Conservation (phyloP, 768 basidiomycete species). For the Amanita brunnescens region DNA sequence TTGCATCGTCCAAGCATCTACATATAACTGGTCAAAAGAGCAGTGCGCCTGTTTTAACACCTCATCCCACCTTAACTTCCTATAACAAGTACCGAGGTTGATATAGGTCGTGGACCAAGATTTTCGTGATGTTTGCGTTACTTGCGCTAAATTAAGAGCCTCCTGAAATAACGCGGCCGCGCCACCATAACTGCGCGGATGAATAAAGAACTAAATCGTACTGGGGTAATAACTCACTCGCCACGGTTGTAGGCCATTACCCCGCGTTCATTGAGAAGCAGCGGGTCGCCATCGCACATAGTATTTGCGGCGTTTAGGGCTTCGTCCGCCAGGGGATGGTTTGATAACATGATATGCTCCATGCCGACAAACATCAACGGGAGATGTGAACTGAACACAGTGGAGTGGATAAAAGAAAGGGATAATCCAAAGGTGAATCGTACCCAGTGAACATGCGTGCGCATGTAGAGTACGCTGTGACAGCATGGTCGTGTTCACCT, state of each 20-base stretch:
- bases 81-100: conserved; percentile 85
- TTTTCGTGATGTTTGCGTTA: conserved; percentile 76
- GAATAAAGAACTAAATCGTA: background rate
- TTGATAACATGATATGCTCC: conserved; percentile 92
- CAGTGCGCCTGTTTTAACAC: background rate
- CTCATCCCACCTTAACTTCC: conserved; percentile 62
- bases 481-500: conserved; percentile 97
- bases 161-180: conserved; percentile 66
- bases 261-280: conserved; percentile 87
- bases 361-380: conserved; percentile 95
- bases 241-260: conserved; percentile 87
- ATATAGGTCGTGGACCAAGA: conserved; percentile 88
- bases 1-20: conserved; percentile 56
- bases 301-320: conserved; percentile 73
- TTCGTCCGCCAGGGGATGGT: conserved; percentile 76
- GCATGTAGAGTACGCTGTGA: conserved; percentile 96
- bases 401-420: background rate
- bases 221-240: conserved; percentile 41
- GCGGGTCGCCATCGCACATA: conserved; percentile 83
- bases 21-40: background rate
- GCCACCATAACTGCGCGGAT: conserved; percentile 47
- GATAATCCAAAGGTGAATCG: conserved; percentile 10
- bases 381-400: conserved; percentile 74
- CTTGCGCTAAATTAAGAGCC: conserved; percentile 74
- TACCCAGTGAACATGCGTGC: conserved; percentile 93